These are phyloP conservation scores for Asclepias syriaca DNA, from an alignment of 257 asterid genomes.

Conservation along the genomic window DNA sequence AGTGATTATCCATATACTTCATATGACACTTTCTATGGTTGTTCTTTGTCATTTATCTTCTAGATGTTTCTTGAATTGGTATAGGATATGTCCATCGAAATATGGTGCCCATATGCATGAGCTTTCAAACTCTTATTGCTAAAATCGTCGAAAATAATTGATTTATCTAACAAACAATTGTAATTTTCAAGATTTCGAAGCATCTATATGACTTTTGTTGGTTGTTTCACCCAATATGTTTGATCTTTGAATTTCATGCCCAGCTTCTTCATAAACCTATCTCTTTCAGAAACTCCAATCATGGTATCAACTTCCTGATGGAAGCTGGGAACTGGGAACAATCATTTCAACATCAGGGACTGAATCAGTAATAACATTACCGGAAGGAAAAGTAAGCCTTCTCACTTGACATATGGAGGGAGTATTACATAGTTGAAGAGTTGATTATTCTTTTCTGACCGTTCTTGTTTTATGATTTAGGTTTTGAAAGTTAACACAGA, in stretches of 20 bases:
- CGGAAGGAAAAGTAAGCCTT: conserved; percentile 72
- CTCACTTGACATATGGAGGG: conserved; percentile 6
- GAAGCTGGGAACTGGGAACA: conserved; percentile 90
- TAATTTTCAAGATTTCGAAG: neutral
- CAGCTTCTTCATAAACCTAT: conserved; percentile 14
- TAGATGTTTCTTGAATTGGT: neutral
- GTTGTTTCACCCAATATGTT: neutral
- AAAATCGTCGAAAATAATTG: neutral
- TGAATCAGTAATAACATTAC: conserved; percentile 63
- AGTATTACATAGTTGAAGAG: neutral
- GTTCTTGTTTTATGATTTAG: conserved; percentile 29
- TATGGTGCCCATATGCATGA: neutral
- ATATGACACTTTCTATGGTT: neutral
- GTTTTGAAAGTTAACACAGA: conserved; percentile 71
- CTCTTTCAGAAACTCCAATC: conserved; percentile 67
- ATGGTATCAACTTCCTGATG: conserved; percentile 90
- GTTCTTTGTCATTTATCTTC: neutral
- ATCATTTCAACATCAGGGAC: conserved; percentile 59
- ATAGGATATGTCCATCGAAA: neutral
- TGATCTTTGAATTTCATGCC: conserved; percentile 1
- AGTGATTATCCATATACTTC: neutral
- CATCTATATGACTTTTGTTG: neutral
- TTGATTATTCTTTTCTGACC: conserved; percentile 4
- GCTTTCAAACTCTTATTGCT: neutral
- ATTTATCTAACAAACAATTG: neutral